Base-by-base conservation (phyloP, 306 rosid genomes). In the Casuarina glauca region DNA sequence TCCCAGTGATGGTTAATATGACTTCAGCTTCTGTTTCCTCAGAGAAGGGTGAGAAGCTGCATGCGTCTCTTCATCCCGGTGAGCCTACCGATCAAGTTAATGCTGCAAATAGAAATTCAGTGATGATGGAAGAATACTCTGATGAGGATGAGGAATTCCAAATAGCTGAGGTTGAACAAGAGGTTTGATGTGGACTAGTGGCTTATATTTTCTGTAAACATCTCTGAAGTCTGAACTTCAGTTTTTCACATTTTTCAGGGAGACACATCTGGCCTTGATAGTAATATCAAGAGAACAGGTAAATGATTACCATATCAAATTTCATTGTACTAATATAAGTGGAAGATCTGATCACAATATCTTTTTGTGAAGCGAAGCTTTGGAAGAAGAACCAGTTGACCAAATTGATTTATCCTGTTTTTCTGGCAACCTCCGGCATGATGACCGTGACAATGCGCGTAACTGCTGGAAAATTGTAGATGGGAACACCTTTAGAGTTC, bases 1-100 rank as follows among this genome's bases (percentile, higher is more conserved):
- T 95, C 78, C 99, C 99, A 38, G 97, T 93, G 72, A 95, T 95
- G 99, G 99, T 95, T 85, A 95, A 93, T 87, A 95, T 95, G 99
- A 79, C 94, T 69, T 95, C 99, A 62, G 74, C 99, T 79, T 86
- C 94, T 46, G 88, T 70, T 84, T 79, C 97, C 73, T 86, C 94
- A 76, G 89, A 86, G 84, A 90, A 88, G 86, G 86, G 79, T 82
- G 89, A 73, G 78, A 93, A 86, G 83, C 70, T 86, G 70, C 83
- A 86, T 72, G 97, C 83, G 81, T 89, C 89, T 81, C 78, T 75
- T 73, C 72, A 85, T 76, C 72, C 86, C 71, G 54, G 76, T 15
- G 74, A 42, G 57, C 78, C 91, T 81, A 69, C 84, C 26, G 97
- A 93, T 75, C 97, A 88, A 78, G 76, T 83, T 67, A 90, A 79